Conservation (phyloP, 2,329 filamentous ascomycete species). For the Colletotrichum tropicale region DNA sequence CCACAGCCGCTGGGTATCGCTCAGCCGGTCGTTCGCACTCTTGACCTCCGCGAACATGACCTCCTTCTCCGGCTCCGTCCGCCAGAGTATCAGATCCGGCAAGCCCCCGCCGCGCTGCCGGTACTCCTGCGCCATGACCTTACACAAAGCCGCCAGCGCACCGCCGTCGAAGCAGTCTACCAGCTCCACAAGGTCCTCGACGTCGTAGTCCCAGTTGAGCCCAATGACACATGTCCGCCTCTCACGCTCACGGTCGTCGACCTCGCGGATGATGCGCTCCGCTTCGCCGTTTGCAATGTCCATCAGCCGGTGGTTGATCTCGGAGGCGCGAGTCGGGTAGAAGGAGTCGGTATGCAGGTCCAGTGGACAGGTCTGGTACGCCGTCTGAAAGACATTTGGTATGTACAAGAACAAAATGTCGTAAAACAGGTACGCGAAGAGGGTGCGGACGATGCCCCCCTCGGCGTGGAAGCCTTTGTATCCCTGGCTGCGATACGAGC, state of each 20-base stretch:
- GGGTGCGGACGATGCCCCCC: slow-evolving; percentile 87
- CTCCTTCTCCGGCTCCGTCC: slow-evolving; percentile 44
- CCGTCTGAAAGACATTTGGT: slow-evolving; percentile 96
- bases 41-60: slow-evolving; percentile 84
- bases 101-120: slow-evolving; percentile 83
- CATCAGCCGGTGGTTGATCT: slow-evolving; percentile 86
- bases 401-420: slow-evolving; percentile 93
- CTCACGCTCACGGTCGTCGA: slow-evolving; percentile 73
- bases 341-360: slow-evolving; percentile 95
- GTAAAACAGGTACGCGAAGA: slow-evolving; percentile 90
- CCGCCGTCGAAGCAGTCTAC: slow-evolving; percentile 78
- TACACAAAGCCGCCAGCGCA: slow-evolving; percentile 83
- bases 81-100: slow-evolving; percentile 93
- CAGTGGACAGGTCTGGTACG: slow-evolving; percentile 91
- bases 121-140: slow-evolving; percentile 96
- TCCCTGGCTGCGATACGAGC: slow-evolving; percentile 78
- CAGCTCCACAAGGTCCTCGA: slow-evolving; percentile 81
- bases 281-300: slow-evolving; percentile 87
- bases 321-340: slow-evolving; percentile 81
- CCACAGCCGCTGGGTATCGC: slow-evolving; percentile 96
- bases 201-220: slow-evolving; percentile 85
- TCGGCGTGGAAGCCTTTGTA: slow-evolving; percentile 97
- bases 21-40: slow-evolving; percentile 88
- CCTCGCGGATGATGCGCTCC: slow-evolving; percentile 65
- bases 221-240: slow-evolving; percentile 86